phyloP scores from a whole-genome alignment of 768 basidiomycete species.

The Erythrobasidium yunnanense region DNA sequence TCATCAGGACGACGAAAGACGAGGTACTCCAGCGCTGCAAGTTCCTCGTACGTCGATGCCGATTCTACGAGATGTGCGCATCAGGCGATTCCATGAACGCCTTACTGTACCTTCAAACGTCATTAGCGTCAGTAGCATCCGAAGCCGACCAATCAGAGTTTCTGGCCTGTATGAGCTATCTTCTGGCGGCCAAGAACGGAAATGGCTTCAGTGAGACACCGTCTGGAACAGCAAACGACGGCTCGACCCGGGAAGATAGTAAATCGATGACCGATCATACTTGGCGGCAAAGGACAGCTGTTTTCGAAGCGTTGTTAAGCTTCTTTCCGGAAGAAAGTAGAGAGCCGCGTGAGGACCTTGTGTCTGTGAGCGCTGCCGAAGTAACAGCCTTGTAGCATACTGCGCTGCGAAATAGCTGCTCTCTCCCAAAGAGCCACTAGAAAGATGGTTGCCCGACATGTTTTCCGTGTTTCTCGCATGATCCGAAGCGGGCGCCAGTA shows the following conservation, averaged over 20 bases:
- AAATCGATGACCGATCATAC: not conserved
- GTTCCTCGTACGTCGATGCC: constrained; percentile 35
- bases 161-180: constrained; percentile 34
- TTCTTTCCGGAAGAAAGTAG: constrained; percentile 28
- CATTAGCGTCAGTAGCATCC: constrained; percentile 32
- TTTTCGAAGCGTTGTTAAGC: constrained; percentile 31
- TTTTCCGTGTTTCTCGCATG: too few relatives aligned
- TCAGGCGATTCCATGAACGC: constrained; percentile 28
- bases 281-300: constrained; percentile 25
- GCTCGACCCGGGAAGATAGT: not conserved
- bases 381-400: too few relatives aligned
- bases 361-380: too few relatives aligned
- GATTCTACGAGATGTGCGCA: constrained; percentile 22
- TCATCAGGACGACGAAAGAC: constrained; percentile 28
- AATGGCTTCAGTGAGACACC: not conserved
- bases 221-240: not conserved
- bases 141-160: constrained; percentile 32
- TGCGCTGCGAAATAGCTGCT: too few relatives aligned
- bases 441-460: too few relatives aligned
- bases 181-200: constrained; percentile 28
- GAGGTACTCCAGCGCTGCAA: constrained; percentile 31
- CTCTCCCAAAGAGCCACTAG: too few relatives aligned
- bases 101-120: constrained; percentile 35
- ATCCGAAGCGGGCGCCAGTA: too few relatives aligned
- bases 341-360: constrained; percentile 30